A percentile compares a stretch with the other conserved stretches of the same genome.
These are phyloP conservation scores for Hymenoscyphus infarciens DNA, from an alignment of 2,329 filamentous ascomycete genomes.

Conservation along the genomic window DNA sequence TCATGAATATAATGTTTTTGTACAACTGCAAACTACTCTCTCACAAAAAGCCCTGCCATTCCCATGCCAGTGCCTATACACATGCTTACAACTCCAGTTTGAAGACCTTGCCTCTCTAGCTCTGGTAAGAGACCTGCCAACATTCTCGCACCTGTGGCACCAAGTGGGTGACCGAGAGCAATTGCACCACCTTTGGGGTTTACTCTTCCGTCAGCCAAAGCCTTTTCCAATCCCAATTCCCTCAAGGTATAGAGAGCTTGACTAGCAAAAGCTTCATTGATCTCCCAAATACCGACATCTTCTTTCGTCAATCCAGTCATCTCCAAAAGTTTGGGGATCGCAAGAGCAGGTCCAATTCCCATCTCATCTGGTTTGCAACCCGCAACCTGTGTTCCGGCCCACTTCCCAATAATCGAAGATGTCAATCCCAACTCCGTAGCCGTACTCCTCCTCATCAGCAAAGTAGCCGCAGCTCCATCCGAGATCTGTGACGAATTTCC, in stretches of 20 bases:
- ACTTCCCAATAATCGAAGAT: constrained; percentile 73
- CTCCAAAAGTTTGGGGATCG: constrained; percentile 76
- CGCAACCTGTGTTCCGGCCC: constrained; percentile 70
- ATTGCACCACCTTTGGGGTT: constrained; percentile 94
- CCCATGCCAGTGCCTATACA: constrained; percentile 83
- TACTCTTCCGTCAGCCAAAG: constrained; percentile 63
- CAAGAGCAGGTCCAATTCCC: constrained; percentile 84
- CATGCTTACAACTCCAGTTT: constrained; percentile 87
- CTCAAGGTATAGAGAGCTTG: constrained; percentile 69
- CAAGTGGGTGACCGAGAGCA: constrained; percentile 87
- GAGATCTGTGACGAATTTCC: constrained; percentile 85
- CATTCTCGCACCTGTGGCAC: constrained; percentile 82
- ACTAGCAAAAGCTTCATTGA: constrained; percentile 79
- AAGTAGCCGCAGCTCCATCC: constrained; percentile 78
- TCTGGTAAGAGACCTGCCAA: constrained; percentile 62
- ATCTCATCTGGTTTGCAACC: constrained; percentile 89
- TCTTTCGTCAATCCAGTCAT: constrained; percentile 61
- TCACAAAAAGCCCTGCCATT: constrained; percentile 65
- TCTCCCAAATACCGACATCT: constrained; percentile 85
- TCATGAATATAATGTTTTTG: constrained; percentile 3
- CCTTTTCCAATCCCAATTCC: constrained; percentile 62
- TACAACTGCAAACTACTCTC: constrained; percentile 46
- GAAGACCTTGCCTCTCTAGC: constrained; percentile 61
- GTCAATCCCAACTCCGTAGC: constrained; percentile 69
- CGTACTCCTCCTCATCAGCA: constrained; percentile 81